These are phyloP conservation scores for Naganishia antarctica DNA, from an alignment of 768 basidiomycete species.

Conservation along the genomic window DNA sequence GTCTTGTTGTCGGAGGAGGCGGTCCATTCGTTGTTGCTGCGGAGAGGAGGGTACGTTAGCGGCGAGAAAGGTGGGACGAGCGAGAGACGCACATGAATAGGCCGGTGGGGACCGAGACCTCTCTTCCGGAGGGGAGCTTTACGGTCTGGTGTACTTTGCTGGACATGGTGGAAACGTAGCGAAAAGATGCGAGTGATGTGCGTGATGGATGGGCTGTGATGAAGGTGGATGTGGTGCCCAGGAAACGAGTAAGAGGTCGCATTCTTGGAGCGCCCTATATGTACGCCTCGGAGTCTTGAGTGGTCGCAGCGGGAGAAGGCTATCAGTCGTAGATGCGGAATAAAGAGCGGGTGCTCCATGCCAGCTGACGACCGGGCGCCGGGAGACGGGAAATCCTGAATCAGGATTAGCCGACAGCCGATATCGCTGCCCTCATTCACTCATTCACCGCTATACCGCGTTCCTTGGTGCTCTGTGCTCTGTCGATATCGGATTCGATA, in stretches of 20 bases:
- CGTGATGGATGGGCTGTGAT: neutral
- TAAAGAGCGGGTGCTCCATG: too few species aligned
- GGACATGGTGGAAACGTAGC: constrained; percentile 21
- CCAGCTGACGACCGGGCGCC: too few species aligned
- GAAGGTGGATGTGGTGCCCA: neutral
- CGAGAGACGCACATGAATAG: constrained; percentile 56
- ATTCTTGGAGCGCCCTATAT: too few species aligned
- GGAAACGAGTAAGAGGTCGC: neutral
- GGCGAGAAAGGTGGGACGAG: constrained; percentile 26
- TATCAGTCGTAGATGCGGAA: too few species aligned
- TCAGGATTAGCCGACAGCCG: too few species aligned
- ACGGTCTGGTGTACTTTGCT: constrained; percentile 13
- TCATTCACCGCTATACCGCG: too few species aligned
- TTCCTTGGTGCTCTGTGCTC: too few species aligned
- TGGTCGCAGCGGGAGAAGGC: too few species aligned
- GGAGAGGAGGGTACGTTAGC: constrained; percentile 5
- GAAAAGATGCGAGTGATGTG: neutral
- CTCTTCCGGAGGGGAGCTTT: constrained; percentile 22
- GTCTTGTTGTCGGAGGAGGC: constrained; percentile 31
- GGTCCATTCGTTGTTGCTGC: neutral
- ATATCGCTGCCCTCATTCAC: too few species aligned
- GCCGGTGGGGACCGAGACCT: constrained; percentile 56
- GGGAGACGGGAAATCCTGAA: too few species aligned
- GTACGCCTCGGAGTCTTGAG: too few species aligned
- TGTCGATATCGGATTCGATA: too few species aligned